Evolutionary conservation across 2,329 filamentous ascomycete genomes (phyloP).

Genomic region (Amauroascus niger): DNA sequence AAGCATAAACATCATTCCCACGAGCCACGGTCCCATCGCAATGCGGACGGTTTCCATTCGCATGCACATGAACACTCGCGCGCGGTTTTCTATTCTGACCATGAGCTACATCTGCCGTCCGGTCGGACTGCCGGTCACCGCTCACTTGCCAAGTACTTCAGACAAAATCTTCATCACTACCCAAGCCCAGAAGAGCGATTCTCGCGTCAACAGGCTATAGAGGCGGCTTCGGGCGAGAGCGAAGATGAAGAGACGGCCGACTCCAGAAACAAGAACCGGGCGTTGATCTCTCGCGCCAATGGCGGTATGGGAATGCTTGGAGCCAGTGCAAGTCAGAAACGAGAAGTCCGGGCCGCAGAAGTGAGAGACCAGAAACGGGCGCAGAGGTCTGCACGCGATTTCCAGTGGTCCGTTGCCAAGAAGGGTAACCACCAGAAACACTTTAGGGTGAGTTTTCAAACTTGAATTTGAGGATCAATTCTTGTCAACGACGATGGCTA

Average conservation of each 20-base stretch:
- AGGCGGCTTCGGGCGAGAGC: slow-evolving; percentile 36
- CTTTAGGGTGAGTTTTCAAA: slow-evolving; percentile 53
- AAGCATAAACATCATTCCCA: slow-evolving; percentile 66
- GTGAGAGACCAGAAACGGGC: slow-evolving; percentile 59
- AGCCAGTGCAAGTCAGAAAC: slow-evolving; percentile 65
- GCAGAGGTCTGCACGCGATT: slow-evolving; percentile 51
- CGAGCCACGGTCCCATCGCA: slow-evolving; percentile 62
- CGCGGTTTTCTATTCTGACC: slow-evolving; percentile 82
- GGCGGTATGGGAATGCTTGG: slow-evolving; percentile 68
- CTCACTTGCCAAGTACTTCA: slow-evolving; percentile 76
- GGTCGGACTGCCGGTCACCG: slow-evolving; percentile 85
- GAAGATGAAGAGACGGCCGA: slow-evolving; percentile 34
- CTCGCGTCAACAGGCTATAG: slow-evolving; percentile 53
- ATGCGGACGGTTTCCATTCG: slow-evolving; percentile 69
- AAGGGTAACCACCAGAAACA: slow-evolving; percentile 69
- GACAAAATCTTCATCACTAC: slow-evolving; percentile 82
- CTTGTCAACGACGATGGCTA: slow-evolving; percentile 15
- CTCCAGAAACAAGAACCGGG: slow-evolving; percentile 36
- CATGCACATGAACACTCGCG: slow-evolving; percentile 66
- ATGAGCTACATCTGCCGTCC: slow-evolving; percentile 84
- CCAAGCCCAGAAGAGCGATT: slow-evolving; percentile 68
- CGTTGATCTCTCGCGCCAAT: slow-evolving; percentile 57
- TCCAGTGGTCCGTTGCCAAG: slow-evolving; percentile 62
- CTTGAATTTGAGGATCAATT: not conserved
- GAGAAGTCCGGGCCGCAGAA: slow-evolving; percentile 55